Percentiles rank a stretch among this genome's conserved stretches.
These are phyloP conservation scores for Phialophora chinensis DNA, from an alignment of 2,329 filamentous ascomycete genomes.

Conservation along the genomic window DNA sequence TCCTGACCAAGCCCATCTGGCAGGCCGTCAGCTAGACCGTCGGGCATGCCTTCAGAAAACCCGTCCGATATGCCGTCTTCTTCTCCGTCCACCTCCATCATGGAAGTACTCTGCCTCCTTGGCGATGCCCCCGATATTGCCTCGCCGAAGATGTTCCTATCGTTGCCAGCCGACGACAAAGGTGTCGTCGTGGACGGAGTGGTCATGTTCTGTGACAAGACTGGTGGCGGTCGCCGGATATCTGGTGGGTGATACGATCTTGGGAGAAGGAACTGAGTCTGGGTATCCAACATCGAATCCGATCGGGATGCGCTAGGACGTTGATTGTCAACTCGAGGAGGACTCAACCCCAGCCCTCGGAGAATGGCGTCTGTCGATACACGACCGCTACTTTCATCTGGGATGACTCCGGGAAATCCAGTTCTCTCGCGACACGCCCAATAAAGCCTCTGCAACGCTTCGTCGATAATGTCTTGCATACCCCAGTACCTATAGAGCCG, in stretches of 20 bases:
- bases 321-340: constrained; percentile 26
- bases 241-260: constrained; percentile 30
- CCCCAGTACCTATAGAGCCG: constrained; percentile 28
- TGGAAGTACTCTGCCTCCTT: background rate
- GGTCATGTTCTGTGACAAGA: constrained; percentile 6
- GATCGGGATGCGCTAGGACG: constrained; percentile 14
- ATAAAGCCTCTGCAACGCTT: constrained; percentile 34
- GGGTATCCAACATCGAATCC: constrained; percentile 20
- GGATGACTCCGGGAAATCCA: constrained; percentile 33
- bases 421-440: constrained; percentile 33
- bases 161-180: constrained; percentile 7
- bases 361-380: constrained; percentile 35
- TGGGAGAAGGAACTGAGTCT: background rate
- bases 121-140: constrained; percentile 5
- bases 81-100: constrained; percentile 7
- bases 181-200: constrained; percentile 16
- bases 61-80: constrained; percentile 9
- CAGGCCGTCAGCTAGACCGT: background rate
- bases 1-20: constrained; percentile 7
- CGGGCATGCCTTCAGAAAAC: background rate
- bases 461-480: constrained; percentile 34
- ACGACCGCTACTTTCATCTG: constrained; percentile 30
- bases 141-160: constrained; percentile 8
- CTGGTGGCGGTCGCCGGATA: constrained; percentile 19
- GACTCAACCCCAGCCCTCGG: constrained; percentile 29